phyloP scores from a whole-genome alignment of 441 rosid species.

The Hura crepitans region DNA sequence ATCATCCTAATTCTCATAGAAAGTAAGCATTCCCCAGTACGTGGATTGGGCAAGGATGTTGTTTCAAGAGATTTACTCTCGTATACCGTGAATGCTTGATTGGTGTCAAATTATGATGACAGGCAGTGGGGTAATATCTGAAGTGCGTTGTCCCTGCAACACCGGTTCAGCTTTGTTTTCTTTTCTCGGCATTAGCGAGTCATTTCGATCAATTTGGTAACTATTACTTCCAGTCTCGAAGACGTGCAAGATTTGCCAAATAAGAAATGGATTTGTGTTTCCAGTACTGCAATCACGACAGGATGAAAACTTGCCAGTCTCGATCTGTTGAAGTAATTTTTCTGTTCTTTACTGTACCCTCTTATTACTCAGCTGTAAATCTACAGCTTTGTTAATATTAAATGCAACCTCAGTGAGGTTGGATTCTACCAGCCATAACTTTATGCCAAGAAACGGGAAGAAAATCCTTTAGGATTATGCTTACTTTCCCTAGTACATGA shows the following conservation, averaged over 20 bases:
- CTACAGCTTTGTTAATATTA: not conserved
- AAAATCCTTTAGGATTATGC: not conserved
- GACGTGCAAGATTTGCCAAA: not conserved
- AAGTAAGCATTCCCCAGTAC: not conserved
- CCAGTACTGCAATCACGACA: not conserved
- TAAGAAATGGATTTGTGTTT: not conserved
- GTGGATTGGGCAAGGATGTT: not conserved
- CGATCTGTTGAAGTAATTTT: not conserved
- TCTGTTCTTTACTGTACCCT: not conserved
- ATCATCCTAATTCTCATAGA: not conserved
- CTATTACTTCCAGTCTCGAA: not conserved
- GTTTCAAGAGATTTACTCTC: not conserved
- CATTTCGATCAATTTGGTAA: not conserved
- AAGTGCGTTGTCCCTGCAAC: not conserved
- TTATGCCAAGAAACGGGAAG: not conserved
- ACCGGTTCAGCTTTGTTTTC: not conserved
- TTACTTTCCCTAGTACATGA: not conserved
- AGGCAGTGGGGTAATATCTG: not conserved
- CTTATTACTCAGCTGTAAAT: not conserved
- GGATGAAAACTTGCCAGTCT: not conserved
- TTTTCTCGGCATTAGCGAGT: not conserved
- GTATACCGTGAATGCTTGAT: not conserved
- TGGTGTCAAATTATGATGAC: slow-evolving; percentile 3
- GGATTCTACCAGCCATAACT: not conserved
- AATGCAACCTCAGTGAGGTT: not conserved